Evolutionary conservation across 768 basidiomycete species (phyloP), one percentile per base, ranked within the genome.

Genomic region (Lactarius pseudohatsudake): DNA sequence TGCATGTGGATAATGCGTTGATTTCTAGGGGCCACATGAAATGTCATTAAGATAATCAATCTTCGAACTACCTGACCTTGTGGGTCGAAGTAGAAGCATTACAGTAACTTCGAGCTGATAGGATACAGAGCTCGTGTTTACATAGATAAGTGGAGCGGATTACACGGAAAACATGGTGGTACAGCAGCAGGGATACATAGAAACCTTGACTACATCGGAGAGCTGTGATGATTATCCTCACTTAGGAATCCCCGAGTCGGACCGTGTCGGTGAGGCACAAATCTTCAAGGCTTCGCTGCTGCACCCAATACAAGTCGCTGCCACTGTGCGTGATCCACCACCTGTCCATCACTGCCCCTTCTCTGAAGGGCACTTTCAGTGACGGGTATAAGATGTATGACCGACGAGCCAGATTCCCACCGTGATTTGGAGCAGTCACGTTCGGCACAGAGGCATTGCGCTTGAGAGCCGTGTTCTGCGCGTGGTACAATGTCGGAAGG

Each of bases 241-340:
- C n/a, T 22, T 26, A 45, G 16, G 28, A 32, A 50, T 53, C 13
- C 16, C 47, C 50, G 47, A 53, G 50, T 53, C 50, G 50, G 50
- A 26, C 45, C 3, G n/a, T 11, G n/a, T 47, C 45, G 20, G n/a
- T 7, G 34, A 40, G n/a, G 38, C 54, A 11, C 34, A 41, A 34
- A 41, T 16, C 26, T 22, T 57, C 59, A 67, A 36, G 43, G 34
- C 30, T 47, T 59, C 18, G 38, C 40, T 4, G 66, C 66, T n/a
- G 66, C 66, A 22, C 6, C 63, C 32, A 63, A 59, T 54, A 67
- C 62, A 5, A 69, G 64, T 18, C 30, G 57, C 30, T 36, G 61
- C 69, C 66, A 70, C 47, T 65, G 64, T 9, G 45, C 18, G 22
- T 43, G 28, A 43, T 62, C 69, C 34, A 55, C 22, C 18, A 57